Evolutionary conservation across 2,329 filamentous ascomycete genomes (phyloP).

Genomic region (Keithomyces neogunnii): DNA sequence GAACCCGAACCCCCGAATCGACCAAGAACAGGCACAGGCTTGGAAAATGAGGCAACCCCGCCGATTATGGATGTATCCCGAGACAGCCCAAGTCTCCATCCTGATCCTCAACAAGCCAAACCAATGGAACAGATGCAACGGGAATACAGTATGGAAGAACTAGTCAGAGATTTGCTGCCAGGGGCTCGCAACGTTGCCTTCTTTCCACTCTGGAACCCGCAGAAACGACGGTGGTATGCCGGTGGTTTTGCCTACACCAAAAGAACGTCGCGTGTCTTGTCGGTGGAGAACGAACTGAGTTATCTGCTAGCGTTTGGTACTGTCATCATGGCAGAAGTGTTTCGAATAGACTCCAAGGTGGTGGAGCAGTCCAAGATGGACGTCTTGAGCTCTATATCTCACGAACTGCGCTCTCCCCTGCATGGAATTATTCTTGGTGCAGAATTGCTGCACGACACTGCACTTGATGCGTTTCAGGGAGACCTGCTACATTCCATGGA

Average conservation of each 20-base stretch:
- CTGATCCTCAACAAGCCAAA: neutral
- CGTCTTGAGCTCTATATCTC: conserved; percentile 50
- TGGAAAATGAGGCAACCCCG: neutral
- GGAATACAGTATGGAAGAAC: conserved; percentile 1
- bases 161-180: conserved; percentile 28
- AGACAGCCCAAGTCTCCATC: neutral
- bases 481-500: conserved; percentile 41
- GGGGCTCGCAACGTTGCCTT: conserved; percentile 37
- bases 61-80: neutral
- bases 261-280: conserved; percentile 33
- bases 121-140: neutral
- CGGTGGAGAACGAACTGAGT: conserved; percentile 37
- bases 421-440: conserved; percentile 50
- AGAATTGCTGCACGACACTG: conserved; percentile 45
- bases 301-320: conserved; percentile 44
- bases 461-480: conserved; percentile 35
- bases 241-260: conserved; percentile 42
- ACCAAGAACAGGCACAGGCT: neutral
- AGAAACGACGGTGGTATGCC: conserved; percentile 38
- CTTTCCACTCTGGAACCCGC: conserved; percentile 39
- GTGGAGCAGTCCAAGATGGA: conserved; percentile 45
- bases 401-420: conserved; percentile 52
- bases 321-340: conserved; percentile 49
- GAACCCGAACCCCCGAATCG: neutral
- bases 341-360: conserved; percentile 29